Evolutionary conservation across 2,329 filamentous ascomycete genomes (phyloP).

Genomic region (Aspergillus udagawae): DNA sequence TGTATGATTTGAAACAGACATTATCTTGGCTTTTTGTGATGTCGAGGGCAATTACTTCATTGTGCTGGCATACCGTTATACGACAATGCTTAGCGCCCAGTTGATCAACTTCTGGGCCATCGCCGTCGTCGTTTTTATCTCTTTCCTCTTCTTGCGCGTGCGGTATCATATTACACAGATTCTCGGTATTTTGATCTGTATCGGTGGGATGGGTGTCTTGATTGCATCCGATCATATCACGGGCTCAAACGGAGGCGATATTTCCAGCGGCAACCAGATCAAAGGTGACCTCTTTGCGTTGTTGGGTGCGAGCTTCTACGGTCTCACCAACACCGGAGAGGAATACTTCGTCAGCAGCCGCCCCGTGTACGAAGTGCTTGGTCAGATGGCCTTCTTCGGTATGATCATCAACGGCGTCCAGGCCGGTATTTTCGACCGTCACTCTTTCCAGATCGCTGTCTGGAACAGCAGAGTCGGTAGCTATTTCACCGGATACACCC

Average conservation of each 20-base stretch:
- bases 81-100: conserved; percentile 87
- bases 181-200: conserved; percentile 80
- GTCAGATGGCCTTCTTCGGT: conserved; percentile 83
- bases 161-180: conserved; percentile 88
- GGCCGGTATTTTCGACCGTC: conserved; percentile 85
- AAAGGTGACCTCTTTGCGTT: conserved; percentile 93
- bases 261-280: conserved; percentile 59
- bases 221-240: conserved; percentile 84
- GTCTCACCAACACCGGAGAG: conserved; percentile 84
- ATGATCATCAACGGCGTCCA: conserved; percentile 89
- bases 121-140: conserved; percentile 81
- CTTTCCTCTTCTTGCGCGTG: conserved; percentile 76
- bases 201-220: conserved; percentile 84
- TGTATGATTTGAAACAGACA: conserved; percentile 43
- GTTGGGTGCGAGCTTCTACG: conserved; percentile 85
- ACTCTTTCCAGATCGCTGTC: conserved; percentile 60
- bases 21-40: conserved; percentile 88
- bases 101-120: conserved; percentile 99
- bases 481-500: conserved; percentile 85
- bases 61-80: conserved; percentile 88
- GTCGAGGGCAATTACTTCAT: conserved; percentile 98
- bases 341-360: conserved; percentile 87
- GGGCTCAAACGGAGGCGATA: conserved; percentile 62
- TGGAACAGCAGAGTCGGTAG: conserved; percentile 69
- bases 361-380: conserved; percentile 88